A percentile compares a stretch with the other conserved stretches of the same genome.
Evolutionary conservation across 441 rosid genomes (phyloP).

Genomic region (Raphanus hybrid): DNA sequence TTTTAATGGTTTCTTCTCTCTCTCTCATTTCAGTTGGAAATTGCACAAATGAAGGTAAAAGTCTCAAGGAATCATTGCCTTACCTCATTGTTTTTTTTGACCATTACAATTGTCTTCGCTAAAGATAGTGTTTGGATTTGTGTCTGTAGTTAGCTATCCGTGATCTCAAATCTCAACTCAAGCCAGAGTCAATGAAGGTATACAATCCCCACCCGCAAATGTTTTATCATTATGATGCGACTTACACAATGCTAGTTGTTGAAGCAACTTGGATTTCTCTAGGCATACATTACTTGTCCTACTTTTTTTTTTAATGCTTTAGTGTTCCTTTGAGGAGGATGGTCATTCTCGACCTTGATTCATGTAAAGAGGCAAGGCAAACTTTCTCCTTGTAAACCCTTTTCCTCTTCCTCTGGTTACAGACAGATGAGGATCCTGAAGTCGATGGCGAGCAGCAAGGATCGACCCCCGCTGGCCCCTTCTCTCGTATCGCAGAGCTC

Average conservation of each 20-base stretch:
- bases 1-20: constrained; percentile 37
- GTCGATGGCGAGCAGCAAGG: not conserved
- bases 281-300: no score
- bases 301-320: no score
- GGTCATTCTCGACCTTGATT: no score
- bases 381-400: not conserved
- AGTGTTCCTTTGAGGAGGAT: no score
- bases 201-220: constrained; percentile 22
- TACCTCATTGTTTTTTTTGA: constrained; percentile 9
- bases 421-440: not conserved
- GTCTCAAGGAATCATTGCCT: not conserved
- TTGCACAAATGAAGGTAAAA: constrained; percentile 82
- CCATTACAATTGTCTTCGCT: constrained; percentile 9
- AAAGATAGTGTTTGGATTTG: constrained; percentile 31
- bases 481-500: no score
- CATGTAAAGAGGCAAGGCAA: no score
- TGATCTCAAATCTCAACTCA: constrained; percentile 88
- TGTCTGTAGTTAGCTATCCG: constrained; percentile 84
- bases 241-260: no score
- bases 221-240: no score
- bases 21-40: constrained; percentile 66
- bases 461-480: not conserved
- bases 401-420: not conserved
- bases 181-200: constrained; percentile 96
- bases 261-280: no score